Evolutionary conservation across 2,329 filamentous ascomycete genomes (phyloP).

Genomic region (Myriosclerotinia scirpicola): DNA sequence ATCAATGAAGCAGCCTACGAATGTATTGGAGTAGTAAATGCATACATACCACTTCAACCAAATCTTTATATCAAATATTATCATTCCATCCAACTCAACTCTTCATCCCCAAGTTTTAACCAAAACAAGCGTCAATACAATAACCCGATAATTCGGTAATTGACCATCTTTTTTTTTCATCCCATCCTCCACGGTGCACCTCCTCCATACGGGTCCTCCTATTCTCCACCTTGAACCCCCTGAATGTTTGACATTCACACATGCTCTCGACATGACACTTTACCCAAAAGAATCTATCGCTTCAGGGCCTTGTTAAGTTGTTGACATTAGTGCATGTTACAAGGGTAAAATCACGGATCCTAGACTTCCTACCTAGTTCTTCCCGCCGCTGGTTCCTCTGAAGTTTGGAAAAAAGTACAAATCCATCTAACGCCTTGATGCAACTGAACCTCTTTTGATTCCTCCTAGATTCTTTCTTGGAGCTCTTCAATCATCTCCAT

Average conservation of each 20-base stretch:
- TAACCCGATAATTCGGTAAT: slow-evolving; percentile 13
- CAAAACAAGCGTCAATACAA: background rate
- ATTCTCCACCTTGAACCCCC: slow-evolving; percentile 12
- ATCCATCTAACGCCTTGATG: background rate
- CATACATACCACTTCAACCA: background rate
- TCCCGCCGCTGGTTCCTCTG: slow-evolving; percentile 5
- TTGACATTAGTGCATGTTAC: background rate
- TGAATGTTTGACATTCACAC: slow-evolving; percentile 20
- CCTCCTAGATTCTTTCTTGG: background rate
- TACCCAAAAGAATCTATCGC: background rate
- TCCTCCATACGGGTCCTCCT: background rate
- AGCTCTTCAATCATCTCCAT: no score
- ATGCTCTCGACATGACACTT: background rate
- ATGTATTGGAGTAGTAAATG: background rate
- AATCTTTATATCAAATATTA: background rate
- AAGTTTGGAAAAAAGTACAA: background rate
- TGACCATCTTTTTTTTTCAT: background rate
- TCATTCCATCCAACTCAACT: background rate
- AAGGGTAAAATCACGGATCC: background rate
- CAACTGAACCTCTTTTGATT: background rate
- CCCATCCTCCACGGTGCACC: background rate
- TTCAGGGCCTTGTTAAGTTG: background rate
- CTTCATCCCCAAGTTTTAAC: background rate
- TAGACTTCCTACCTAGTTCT: background rate
- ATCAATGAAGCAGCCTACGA: background rate